Percentiles rank a stretch among this genome's conserved stretches.
These are phyloP conservation scores for Chalciporus sphaerocephalus DNA, from an alignment of 768 basidiomycete genomes.

Conservation along the genomic window DNA sequence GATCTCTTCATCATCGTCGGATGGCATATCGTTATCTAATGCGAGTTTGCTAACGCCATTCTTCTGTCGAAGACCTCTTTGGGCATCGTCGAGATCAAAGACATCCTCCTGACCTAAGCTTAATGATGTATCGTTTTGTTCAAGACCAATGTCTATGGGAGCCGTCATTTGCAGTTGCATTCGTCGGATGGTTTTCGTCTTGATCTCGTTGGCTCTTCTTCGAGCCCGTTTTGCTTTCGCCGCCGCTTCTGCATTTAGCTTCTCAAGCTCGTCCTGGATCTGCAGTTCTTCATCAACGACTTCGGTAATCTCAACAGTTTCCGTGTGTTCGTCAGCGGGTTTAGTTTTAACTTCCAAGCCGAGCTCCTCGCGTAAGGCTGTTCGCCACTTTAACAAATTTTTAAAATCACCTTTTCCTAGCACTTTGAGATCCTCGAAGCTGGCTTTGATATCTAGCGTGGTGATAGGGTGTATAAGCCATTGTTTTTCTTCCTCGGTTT, in stretches of 20 bases:
- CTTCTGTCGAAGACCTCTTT: constrained; percentile 41
- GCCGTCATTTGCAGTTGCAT: constrained; percentile 98
- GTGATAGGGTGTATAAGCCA: constrained; percentile 75
- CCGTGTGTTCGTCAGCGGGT: constrained; percentile 69
- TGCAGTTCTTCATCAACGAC: constrained; percentile 83
- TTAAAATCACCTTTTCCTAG: constrained; percentile 98
- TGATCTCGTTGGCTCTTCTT: constrained; percentile 83
- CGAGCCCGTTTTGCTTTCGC: constrained; percentile 75
- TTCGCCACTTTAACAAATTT: constrained; percentile 83
- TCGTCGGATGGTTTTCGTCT: constrained; percentile 81
- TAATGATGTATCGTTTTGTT: constrained; percentile 72
- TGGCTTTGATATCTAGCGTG: constrained; percentile 73
- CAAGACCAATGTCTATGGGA: constrained; percentile 92
- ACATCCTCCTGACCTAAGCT: constrained; percentile 78
- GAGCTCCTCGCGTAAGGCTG: constrained; percentile 83
- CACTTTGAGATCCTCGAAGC: constrained; percentile 90
- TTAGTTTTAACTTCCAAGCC: constrained; percentile 81
- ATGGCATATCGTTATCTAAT: constrained; percentile 41
- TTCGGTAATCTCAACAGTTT: constrained; percentile 60
- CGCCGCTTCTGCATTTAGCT: constrained; percentile 71
- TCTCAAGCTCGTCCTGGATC: constrained; percentile 88
- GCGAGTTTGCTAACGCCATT: constrained; percentile 36
- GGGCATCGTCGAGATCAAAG: constrained; percentile 74
- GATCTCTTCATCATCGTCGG: constrained; percentile 43
- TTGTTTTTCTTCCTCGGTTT: constrained; percentile 81